These are phyloP conservation scores for Ceratocystis variospora DNA, from an alignment of 2,329 filamentous ascomycete genomes.

Conservation along the genomic window DNA sequence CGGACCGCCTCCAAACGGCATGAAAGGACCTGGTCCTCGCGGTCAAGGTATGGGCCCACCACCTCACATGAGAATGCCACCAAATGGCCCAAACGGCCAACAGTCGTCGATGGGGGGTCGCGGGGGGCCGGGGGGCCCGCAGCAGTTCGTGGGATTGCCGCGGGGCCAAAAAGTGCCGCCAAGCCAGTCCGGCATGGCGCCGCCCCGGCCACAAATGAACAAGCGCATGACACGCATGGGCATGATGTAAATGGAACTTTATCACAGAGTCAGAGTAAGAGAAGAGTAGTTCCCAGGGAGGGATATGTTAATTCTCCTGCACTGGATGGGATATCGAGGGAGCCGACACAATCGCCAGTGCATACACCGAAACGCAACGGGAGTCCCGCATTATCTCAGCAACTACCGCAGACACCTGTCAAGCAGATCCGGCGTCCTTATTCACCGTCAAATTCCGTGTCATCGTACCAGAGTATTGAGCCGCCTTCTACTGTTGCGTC, in stretches of 20 bases:
- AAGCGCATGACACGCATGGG: slow-evolving; percentile 48
- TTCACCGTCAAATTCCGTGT: neutral
- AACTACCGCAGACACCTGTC: slow-evolving; percentile 12
- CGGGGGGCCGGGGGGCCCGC: slow-evolving; percentile 18
- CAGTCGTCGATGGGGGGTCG: slow-evolving; percentile 20
- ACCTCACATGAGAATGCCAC: slow-evolving; percentile 1
- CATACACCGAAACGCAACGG: neutral
- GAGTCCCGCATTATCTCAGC: neutral
- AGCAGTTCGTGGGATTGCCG: slow-evolving; percentile 20
- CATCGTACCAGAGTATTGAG: neutral
- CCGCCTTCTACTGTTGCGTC: neutral
- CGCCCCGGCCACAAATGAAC: slow-evolving; percentile 37
- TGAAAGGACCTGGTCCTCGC: slow-evolving; percentile 20
- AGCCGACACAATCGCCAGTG: neutral
- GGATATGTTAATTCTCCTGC: neutral
- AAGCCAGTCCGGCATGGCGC: slow-evolving; percentile 26
- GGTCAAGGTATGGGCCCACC: slow-evolving; percentile 12
- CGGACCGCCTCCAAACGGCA: slow-evolving; percentile 22
- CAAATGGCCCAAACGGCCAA: slow-evolving; percentile 13
- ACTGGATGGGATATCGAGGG: neutral
- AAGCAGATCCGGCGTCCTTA: slow-evolving; percentile 15
- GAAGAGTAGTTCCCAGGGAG: neutral
- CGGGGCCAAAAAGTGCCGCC: slow-evolving; percentile 23
- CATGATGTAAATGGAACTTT: slow-evolving; percentile 34
- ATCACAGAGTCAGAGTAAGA: neutral